Conservation (phyloP, 345 rosid species). For the Zanthoxylum bungeanum region DNA sequence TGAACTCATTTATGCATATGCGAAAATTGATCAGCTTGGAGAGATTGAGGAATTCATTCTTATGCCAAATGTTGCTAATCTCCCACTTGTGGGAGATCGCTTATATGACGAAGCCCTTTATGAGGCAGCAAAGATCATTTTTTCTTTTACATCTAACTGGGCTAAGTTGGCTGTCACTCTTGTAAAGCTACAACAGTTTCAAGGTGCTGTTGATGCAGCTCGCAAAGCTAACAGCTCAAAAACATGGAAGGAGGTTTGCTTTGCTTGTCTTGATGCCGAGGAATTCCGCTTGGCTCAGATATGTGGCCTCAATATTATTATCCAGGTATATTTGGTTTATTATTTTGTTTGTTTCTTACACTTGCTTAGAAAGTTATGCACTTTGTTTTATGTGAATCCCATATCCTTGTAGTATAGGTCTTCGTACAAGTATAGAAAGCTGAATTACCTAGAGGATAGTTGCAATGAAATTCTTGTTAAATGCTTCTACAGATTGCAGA, state of each 20-base stretch:
- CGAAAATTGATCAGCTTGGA: slow-evolving; percentile 79
- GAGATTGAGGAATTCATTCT: slow-evolving; percentile 95
- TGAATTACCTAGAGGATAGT: no score
- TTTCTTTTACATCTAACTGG: slow-evolving; percentile 96
- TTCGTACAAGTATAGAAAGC: no score
- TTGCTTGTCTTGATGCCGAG: slow-evolving; percentile 98
- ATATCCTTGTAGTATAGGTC: no score
- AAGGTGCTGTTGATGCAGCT: slow-evolving; percentile 99
- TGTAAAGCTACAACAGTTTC: slow-evolving; percentile 91
- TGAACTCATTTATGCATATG: slow-evolving; percentile 94
- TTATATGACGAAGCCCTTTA: slow-evolving; percentile 78
- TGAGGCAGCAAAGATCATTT: slow-evolving; percentile 94
- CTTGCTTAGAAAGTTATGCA: no score
- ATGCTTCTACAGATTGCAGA: no score
- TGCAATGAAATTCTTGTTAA: background rate
- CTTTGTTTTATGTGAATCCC: no score
- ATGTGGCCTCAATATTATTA: slow-evolving; percentile 89
- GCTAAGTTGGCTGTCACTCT: slow-evolving; percentile 93
- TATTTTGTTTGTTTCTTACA: no score
- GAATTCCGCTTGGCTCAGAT: slow-evolving; percentile 95
- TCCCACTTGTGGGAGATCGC: slow-evolving; percentile 92
- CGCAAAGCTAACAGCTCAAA: slow-evolving; percentile 97
- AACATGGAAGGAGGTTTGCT: slow-evolving; percentile 99
- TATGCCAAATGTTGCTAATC: slow-evolving; percentile 98
- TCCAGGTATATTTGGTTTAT: slow-evolving; percentile 53